Base-by-base conservation (phyloP, 2,329 filamentous ascomycete genomes). In the Neonectria magnoliae region DNA sequence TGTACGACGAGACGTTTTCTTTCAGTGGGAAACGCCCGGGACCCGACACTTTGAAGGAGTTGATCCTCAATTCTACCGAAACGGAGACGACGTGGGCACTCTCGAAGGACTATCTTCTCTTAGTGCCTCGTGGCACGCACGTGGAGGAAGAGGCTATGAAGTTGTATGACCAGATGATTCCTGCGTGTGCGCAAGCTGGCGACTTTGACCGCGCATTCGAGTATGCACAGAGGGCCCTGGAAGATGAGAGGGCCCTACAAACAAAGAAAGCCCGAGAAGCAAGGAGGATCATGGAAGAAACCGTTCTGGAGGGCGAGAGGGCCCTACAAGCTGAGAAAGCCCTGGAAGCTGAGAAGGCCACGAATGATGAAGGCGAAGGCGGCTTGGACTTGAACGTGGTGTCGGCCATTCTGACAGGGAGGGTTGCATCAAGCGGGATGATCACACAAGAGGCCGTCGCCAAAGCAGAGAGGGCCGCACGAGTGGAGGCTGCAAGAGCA, bases 121-220 rank as follows among this genome's bases (percentile, higher is more conserved):
- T 68, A 22, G 55, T 75, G 0, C 44, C 70, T 18, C 65, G 68
- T 27, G 38, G 53, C 31, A 66, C 48, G 2, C 61, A 62, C 4
- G 62, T 68, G 36, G 38, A 67, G 18, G 50, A 38, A 4, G 62
- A 70, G 7, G 64, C 64, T n/a, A 22, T 60, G 13, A 38, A 62
- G 6, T 67, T 70, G 5, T 76, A 74, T 65, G 64, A 62, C 20
- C 54, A 64, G n/a, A 71, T 80, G 29, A 75, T 79, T 31, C 42
- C 68, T 6, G 71, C 70, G 2, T 80, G 77, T 48, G 70, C 74
- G 3, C 60, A 76, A 29, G 60, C 58, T 5, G 72, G 68, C 2
- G 76, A 79, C 51, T 65, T 78, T 50, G 76, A 79, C 50, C 51
- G 80, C 14, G 79, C 78, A 1, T 76, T 80, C 41, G 74, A 73